Conservation (phyloP, 257 asterid genomes). For the Solanum pinnatisectum region DNA sequence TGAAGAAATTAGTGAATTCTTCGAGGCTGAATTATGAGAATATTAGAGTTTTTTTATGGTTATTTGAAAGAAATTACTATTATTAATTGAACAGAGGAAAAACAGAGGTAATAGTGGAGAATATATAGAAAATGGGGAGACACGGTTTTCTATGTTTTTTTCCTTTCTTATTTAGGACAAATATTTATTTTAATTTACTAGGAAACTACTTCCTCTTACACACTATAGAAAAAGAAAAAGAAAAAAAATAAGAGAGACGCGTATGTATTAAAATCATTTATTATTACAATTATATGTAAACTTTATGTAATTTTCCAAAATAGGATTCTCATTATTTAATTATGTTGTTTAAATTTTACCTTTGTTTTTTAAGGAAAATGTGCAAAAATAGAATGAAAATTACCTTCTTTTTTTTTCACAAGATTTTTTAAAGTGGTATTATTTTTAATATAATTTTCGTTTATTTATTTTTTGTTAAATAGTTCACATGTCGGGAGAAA, state of each 20-base stretch:
- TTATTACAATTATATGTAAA: neutral
- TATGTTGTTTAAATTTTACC: neutral
- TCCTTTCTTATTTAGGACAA: neutral
- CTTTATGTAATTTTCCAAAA: neutral
- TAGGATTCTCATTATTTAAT: neutral
- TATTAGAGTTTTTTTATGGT: neutral
- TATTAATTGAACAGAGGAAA: constrained; percentile 23
- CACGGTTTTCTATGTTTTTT: neutral
- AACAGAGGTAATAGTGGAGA: constrained; percentile 29
- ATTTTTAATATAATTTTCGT: neutral
- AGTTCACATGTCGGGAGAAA: neutral
- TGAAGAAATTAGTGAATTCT: neutral
- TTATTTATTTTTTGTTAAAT: neutral
- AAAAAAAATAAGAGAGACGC: neutral
- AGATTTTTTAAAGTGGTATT: neutral
- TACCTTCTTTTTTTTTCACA: neutral
- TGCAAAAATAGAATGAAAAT: neutral
- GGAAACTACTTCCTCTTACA: neutral
- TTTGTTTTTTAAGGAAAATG: neutral
- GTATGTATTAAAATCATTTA: neutral
- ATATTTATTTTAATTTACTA: neutral
- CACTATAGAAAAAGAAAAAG: neutral
- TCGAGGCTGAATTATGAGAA: neutral
- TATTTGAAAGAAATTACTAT: neutral
- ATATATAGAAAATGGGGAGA: constrained; percentile 28